Conservation (phyloP, 1,284 basidiomycete genomes). For the Phellopilus nigrolimitatus region DNA sequence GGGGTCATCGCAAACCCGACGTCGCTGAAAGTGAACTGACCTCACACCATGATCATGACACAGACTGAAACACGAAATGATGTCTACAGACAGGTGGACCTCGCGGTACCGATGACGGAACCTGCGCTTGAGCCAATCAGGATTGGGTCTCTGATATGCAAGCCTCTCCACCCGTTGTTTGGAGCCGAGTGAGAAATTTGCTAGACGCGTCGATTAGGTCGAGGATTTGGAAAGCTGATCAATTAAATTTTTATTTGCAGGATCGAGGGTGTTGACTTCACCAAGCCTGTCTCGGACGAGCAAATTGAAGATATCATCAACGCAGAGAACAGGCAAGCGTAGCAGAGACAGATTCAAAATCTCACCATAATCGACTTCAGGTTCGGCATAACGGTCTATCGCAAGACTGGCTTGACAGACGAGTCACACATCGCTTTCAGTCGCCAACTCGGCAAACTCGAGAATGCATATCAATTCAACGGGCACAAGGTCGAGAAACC, state of each 20-base stretch:
- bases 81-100: no score
- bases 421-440: slow-evolving; percentile 25
- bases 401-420: slow-evolving; percentile 25
- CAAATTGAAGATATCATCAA: slow-evolving; percentile 18
- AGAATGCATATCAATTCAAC: slow-evolving; percentile 22
- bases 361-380: slow-evolving; percentile 8
- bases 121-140: background rate
- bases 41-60: no score
- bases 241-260: background rate
- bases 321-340: slow-evolving; percentile 17
- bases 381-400: slow-evolving; percentile 27
- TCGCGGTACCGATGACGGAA: no score
- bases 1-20: no score
- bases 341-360: background rate
- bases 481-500: slow-evolving; percentile 21
- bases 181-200: background rate
- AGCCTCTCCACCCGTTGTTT: background rate
- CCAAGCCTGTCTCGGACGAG: slow-evolving; percentile 17
- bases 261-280: slow-evolving; percentile 25
- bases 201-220: no score
- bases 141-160: background rate
- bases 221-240: no score
- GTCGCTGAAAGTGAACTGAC: no score
- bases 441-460: slow-evolving; percentile 24
- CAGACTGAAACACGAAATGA: no score